Evolutionary conservation across 2,329 filamentous ascomycete species (phyloP).

Genomic region (Exophiala bonariae): DNA sequence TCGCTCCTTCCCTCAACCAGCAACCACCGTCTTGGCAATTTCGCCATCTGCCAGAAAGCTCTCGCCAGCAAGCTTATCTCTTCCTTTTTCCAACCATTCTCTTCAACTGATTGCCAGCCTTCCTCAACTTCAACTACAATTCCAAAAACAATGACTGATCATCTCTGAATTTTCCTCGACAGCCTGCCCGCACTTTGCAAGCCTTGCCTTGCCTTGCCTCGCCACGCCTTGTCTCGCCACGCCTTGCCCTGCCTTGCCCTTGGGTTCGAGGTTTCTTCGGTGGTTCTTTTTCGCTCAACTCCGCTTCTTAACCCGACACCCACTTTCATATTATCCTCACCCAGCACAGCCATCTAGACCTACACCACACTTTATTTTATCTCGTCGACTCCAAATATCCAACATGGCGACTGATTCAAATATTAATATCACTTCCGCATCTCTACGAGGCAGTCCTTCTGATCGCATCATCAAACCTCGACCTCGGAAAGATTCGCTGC

Average conservation of each 20-base stretch:
- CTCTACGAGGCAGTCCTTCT: conserved; percentile 25
- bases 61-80: too few relatives aligned
- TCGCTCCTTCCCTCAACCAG: conserved; percentile 1
- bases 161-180: background rate
- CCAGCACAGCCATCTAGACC: background rate
- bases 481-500: conserved; percentile 28
- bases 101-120: too few relatives aligned
- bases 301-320: conserved; percentile 14
- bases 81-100: too few relatives aligned
- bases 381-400: background rate
- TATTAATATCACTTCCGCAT: conserved; percentile 23
- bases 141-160: conserved; percentile 8
- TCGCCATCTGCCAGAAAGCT: background rate
- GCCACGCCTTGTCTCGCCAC: conserved; percentile 12
- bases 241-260: conserved; percentile 4
- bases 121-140: too few relatives aligned
- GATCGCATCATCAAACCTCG: conserved; percentile 28
- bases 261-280: conserved; percentile 5
- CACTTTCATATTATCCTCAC: background rate
- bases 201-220: conserved; percentile 13
- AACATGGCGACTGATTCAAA: conserved; percentile 23
- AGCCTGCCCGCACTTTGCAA: conserved; percentile 12
- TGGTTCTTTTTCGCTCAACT: conserved; percentile 15
- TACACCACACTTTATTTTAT: background rate
- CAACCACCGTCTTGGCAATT: background rate